Conservation (phyloP, 768 basidiomycete genomes). For the Amanita jacksonii region DNA sequence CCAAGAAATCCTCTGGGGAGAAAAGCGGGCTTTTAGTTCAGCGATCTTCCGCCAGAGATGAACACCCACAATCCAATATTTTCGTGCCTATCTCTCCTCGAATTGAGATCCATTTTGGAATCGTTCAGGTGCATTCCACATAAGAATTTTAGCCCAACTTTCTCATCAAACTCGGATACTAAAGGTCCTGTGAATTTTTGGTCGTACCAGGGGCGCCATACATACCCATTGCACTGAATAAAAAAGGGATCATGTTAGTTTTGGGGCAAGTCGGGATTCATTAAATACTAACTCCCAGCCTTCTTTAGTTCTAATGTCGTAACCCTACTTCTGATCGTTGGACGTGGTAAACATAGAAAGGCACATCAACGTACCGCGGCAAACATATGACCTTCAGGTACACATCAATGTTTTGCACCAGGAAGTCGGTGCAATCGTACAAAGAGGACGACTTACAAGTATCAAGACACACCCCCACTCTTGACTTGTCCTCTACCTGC, state of each 20-base stretch:
- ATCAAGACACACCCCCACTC: constrained; percentile 80
- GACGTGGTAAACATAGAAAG: neutral
- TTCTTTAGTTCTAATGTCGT: constrained; percentile 66
- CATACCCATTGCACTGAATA: constrained; percentile 19
- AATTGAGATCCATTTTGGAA: constrained; percentile 53
- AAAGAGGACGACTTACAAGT: constrained; percentile 46
- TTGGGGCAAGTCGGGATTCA: neutral
- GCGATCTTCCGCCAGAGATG: neutral
- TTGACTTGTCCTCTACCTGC: constrained; percentile 57
- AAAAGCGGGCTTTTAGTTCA: neutral
- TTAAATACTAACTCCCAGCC: constrained; percentile 54
- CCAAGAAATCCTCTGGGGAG: constrained; percentile 54
- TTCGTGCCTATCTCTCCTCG: constrained; percentile 72
- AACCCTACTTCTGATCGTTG: constrained; percentile 39
- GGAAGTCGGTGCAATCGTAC: neutral
- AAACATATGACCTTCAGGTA: constrained; percentile 74
- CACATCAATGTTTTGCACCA: neutral
- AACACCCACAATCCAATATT: constrained; percentile 70
- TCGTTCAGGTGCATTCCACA: constrained; percentile 84
- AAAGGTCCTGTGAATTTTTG: neutral
- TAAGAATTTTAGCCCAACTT: constrained; percentile 64
- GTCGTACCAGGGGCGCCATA: neutral
- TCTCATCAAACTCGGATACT: constrained; percentile 60
- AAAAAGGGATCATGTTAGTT: neutral
- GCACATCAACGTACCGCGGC: constrained; percentile 45